Conservation (phyloP, 345 rosid genomes). For the Populus simonii region DNA sequence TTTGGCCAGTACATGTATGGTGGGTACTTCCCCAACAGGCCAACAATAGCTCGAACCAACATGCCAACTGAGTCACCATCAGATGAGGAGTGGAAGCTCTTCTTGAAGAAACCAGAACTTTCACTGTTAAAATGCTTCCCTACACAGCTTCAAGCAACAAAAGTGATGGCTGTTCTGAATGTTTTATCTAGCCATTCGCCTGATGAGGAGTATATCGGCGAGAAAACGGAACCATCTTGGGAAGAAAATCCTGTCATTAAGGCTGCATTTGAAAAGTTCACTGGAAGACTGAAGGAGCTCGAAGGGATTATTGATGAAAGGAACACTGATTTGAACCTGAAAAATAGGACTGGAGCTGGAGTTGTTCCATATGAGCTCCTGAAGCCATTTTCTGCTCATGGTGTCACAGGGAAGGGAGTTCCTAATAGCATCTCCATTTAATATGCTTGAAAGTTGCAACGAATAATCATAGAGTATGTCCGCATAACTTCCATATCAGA, state of each 20-base stretch:
- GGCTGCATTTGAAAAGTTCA: slow-evolving; percentile 18
- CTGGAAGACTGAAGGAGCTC: slow-evolving; percentile 12
- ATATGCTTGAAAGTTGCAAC: neutral
- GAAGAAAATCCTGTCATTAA: slow-evolving; percentile 2
- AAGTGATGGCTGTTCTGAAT: slow-evolving; percentile 15
- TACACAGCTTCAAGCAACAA: slow-evolving; percentile 42
- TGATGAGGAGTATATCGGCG: slow-evolving; percentile 22
- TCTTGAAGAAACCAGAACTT: slow-evolving; percentile 30
- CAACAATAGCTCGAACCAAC: slow-evolving; percentile 28
- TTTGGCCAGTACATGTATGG: slow-evolving; percentile 37
- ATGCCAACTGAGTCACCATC: slow-evolving; percentile 38
- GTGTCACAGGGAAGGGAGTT: slow-evolving; percentile 22
- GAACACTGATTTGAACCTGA: slow-evolving; percentile 7
- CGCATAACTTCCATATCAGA: too few relatives aligned
- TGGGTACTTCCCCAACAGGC: slow-evolving; percentile 43
- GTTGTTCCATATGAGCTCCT: slow-evolving; percentile 16
- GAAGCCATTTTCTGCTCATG: slow-evolving; percentile 17
- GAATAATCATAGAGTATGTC: neutral
- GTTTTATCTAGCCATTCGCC: slow-evolving; percentile 22
- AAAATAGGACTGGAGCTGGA: slow-evolving; percentile 23
- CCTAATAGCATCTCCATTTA: slow-evolving; percentile 22
- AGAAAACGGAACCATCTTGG: slow-evolving; percentile 14
- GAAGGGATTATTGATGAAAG: slow-evolving; percentile 17
- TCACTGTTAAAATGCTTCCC: slow-evolving; percentile 35
- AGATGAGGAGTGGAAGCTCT: slow-evolving; percentile 24